Evolutionary conservation across 2,329 filamentous ascomycete species (phyloP).

Genomic region (Akanthomyces uredinophilus): DNA sequence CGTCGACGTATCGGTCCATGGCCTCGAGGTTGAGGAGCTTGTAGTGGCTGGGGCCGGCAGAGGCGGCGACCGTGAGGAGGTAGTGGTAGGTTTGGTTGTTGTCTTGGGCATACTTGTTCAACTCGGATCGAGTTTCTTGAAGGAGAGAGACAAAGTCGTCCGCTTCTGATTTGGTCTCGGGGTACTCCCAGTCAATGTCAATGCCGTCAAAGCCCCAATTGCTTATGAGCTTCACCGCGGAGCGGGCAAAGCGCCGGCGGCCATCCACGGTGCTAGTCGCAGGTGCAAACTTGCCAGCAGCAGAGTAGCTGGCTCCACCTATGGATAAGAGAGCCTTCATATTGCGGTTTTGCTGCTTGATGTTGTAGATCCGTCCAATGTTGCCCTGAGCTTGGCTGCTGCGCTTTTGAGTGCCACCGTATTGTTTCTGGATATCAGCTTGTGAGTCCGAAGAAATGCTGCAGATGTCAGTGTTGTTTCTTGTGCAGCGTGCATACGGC

Average conservation of each 20-base stretch:
- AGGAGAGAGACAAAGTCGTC: constrained; percentile 39
- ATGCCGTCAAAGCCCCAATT: constrained; percentile 59
- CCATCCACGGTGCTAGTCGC: constrained; percentile 44
- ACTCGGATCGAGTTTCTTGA: constrained; percentile 35
- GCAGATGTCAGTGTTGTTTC: neutral
- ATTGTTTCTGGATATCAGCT: constrained; percentile 52
- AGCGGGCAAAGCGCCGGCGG: constrained; percentile 60
- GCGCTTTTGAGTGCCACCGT: neutral
- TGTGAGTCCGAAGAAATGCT: constrained; percentile 27
- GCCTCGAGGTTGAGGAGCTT: constrained; percentile 42
- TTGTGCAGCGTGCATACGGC: neutral
- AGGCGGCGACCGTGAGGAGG: constrained; percentile 45
- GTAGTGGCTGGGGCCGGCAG: constrained; percentile 46
- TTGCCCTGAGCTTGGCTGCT: constrained; percentile 69
- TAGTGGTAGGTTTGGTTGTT: constrained; percentile 42
- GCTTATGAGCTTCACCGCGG: constrained; percentile 63
- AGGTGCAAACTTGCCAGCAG: constrained; percentile 36
- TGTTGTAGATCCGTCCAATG: constrained; percentile 68
- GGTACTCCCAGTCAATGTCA: constrained; percentile 55
- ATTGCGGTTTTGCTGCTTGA: constrained; percentile 71
- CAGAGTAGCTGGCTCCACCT: constrained; percentile 74
- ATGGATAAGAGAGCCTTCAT: constrained; percentile 77
- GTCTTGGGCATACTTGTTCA: constrained; percentile 37
- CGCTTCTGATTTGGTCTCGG: constrained; percentile 34
- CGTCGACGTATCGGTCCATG: constrained; percentile 55